Conservation (phyloP, 352 stramenopile species). For the Globisporangium perplexum region DNA sequence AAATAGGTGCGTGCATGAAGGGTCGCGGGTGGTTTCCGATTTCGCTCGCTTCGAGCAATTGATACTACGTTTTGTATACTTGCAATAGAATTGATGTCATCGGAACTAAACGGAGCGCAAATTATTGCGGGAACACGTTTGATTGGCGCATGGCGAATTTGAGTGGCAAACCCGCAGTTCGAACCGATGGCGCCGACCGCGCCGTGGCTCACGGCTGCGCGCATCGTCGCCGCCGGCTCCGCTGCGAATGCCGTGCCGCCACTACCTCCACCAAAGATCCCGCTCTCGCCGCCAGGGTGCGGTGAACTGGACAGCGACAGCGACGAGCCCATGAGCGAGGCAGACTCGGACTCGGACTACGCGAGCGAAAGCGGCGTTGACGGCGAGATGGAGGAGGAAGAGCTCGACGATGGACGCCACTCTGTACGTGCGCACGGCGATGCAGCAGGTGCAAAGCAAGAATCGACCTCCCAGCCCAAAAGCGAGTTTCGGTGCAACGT, state of each 20-base stretch:
- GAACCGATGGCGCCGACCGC: neutral
- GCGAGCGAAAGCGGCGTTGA: too few species aligned
- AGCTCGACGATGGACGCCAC: too few species aligned
- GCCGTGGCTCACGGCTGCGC: neutral
- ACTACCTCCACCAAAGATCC: neutral
- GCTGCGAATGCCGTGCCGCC: neutral
- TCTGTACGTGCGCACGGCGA: neutral
- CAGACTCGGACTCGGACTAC: too few species aligned
- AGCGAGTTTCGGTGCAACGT: conserved; percentile 9
- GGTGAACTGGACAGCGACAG: neutral
- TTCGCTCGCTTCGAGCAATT: too few species aligned
- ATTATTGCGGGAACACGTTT: neutral
- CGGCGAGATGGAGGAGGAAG: too few species aligned
- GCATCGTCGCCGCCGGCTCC: neutral
- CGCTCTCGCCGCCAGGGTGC: neutral
- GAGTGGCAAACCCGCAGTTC: neutral
- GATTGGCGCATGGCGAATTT: neutral
- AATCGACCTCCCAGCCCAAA: neutral
- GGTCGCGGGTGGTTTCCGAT: too few species aligned
- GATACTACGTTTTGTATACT: too few species aligned
- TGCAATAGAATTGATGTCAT: too few species aligned
- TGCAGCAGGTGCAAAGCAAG: neutral
- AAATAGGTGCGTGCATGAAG: too few species aligned
- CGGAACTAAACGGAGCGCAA: too few species aligned
- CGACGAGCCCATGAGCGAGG: too few species aligned